Conservation (phyloP, 441 rosid genomes). For the Euphorbia schlechtendalii region DNA sequence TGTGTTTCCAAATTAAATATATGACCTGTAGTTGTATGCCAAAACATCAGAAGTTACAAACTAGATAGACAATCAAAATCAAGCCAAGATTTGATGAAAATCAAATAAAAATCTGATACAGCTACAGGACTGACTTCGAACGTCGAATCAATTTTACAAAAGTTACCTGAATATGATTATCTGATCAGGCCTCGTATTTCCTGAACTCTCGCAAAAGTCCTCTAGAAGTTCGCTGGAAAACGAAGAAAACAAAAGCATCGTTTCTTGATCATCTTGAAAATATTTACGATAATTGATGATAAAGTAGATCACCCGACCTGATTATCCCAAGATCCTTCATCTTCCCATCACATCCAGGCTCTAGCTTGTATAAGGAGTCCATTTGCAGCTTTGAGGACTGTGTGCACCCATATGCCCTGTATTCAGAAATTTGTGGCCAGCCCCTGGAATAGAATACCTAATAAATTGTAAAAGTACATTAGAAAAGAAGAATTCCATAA, state of each 20-base stretch:
- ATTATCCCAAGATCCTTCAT: conserved; percentile 57
- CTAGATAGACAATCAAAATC: no score
- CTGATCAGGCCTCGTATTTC: conserved; percentile 69
- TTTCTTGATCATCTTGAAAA: background rate
- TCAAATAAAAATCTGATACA: no score
- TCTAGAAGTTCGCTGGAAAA: conserved; percentile 57
- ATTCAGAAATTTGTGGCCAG: conserved; percentile 77
- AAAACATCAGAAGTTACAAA: no score
- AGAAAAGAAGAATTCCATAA: background rate
- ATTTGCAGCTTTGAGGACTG: conserved; percentile 78
- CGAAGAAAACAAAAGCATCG: background rate
- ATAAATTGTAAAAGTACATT: background rate
- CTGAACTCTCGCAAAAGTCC: conserved; percentile 69
- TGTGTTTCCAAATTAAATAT: no score
- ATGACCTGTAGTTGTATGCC: no score
- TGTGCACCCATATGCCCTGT: conserved; percentile 77
- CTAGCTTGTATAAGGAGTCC: conserved; percentile 61
- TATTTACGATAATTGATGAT: background rate
- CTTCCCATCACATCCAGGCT: conserved; percentile 34
- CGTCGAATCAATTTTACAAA: no score
- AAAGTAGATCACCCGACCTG: conserved; percentile 32
- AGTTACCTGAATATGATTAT: conserved; percentile 69
- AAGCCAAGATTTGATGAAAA: no score
- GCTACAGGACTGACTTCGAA: no score
- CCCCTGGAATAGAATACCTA: conserved; percentile 70